These are phyloP conservation scores for Murraya koenigii DNA, from an alignment of 345 rosid species.

Conservation along the genomic window DNA sequence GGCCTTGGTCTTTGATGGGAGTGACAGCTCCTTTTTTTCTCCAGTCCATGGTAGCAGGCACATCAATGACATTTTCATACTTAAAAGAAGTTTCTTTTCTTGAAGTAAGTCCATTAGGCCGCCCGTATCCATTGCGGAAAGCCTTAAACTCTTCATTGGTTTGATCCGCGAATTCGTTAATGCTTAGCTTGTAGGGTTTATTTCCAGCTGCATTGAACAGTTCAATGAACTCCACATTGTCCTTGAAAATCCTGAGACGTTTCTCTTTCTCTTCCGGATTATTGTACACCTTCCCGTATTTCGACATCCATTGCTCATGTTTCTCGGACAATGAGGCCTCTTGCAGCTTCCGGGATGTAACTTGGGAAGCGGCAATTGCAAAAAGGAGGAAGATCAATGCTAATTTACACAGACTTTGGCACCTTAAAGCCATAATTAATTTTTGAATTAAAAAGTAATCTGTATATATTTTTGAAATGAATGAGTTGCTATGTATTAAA, in stretches of 20 bases:
- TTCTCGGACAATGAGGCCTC: slow-evolving; percentile 16
- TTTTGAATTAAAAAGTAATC: neutral
- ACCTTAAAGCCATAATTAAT: slow-evolving; percentile 5
- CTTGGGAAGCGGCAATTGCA: slow-evolving; percentile 9
- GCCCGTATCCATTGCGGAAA: slow-evolving; percentile 33
- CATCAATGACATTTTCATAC: slow-evolving; percentile 32
- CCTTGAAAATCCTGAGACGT: slow-evolving; percentile 30
- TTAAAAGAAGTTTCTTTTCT: slow-evolving; percentile 15
- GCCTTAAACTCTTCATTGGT: slow-evolving; percentile 45
- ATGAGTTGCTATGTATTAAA: neutral
- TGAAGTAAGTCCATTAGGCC: neutral
- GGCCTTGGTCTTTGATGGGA: slow-evolving; percentile 41
- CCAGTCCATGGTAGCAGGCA: slow-evolving; percentile 43
- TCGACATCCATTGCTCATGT: slow-evolving; percentile 38
- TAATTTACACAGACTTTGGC: neutral
- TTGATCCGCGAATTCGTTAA: slow-evolving; percentile 44
- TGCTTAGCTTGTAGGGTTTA: slow-evolving; percentile 37
- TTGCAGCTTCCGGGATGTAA: slow-evolving; percentile 11
- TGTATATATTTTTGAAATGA: neutral
- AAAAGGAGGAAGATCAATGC: slow-evolving; percentile 9
- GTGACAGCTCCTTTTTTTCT: slow-evolving; percentile 49
- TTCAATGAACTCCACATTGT: slow-evolving; percentile 18
- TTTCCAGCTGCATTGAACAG: slow-evolving; percentile 22
- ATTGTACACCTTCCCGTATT: slow-evolving; percentile 17
- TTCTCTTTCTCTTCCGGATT: slow-evolving; percentile 19